phyloP scores from a whole-genome alignment of 192 early-diverging fungal genomes.

The Thamnidium elegans region DNA sequence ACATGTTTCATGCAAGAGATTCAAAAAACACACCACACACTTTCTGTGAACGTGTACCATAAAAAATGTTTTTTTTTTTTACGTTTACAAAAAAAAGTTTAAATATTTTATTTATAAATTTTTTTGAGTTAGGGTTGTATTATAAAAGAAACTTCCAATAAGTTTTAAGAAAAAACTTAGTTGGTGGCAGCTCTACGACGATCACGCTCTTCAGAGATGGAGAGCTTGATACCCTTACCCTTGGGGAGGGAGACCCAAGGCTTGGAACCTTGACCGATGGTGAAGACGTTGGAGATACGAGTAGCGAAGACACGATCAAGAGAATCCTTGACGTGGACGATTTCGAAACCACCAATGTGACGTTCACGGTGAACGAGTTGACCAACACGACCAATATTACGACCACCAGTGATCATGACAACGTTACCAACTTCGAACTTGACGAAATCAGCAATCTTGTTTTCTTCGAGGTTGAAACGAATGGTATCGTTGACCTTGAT shows the following conservation, averaged over 20 bases:
- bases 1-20: too few relatives aligned
- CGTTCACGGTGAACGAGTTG: constrained; percentile 94
- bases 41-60: too few relatives aligned
- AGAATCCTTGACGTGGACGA: constrained; percentile 98
- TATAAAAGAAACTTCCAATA: too few relatives aligned
- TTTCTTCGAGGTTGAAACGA: constrained; percentile 91
- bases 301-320: constrained; percentile 96
- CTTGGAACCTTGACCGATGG: constrained; percentile 85
- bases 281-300: constrained; percentile 93
- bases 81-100: too few relatives aligned
- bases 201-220: constrained; percentile 99
- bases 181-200: constrained; percentile 62
- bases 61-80: too few relatives aligned
- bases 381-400: constrained; percentile 98
- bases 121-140: too few relatives aligned
- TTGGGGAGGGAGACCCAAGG: constrained; percentile 97
- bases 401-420: constrained; percentile 95
- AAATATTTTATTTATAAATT: too few relatives aligned
- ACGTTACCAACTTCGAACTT: constrained; percentile 99
- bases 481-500: constrained; percentile 99
- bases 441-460: constrained; percentile 91
- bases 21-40: too few relatives aligned
- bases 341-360: constrained; percentile 98
- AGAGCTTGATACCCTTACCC: constrained; percentile 98
- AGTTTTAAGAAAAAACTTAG: constrained; percentile 6